Evolutionary conservation across 2,329 filamentous ascomycete species (phyloP), one percentile per base, ranked within the genome.

Genomic region (Claviceps quebecensis): DNA sequence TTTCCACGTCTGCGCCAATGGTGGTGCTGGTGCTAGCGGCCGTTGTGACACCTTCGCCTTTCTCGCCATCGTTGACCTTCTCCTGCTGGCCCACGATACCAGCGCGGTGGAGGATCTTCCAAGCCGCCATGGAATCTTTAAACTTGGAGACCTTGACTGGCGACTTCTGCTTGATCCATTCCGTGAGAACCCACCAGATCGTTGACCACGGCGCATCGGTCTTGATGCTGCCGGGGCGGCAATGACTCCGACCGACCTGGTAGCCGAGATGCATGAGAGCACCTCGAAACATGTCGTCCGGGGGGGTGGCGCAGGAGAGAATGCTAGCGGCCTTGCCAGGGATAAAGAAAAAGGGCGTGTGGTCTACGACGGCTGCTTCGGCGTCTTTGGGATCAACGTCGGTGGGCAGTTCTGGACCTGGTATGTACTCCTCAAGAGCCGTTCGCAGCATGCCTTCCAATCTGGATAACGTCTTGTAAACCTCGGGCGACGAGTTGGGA

Each of bases 361-460:
- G 76, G 53, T 96, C 90, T 19, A 85, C 61, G 13, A 72, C 69
- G 2, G 83, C 78, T n/a, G 81, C 75, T 54, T 83, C 76, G 29
- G 63, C 65, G 47, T 72, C 69, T 51, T 66, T 69, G 9, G 63
- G 53, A 26, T 68, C 63, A 13, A 75, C 61, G 29, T 67, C 63
- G 16, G 74, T 58, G 0, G 67, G 60, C 48, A 61, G 69, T 67
- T 63, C 65, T 1, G 64, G 64, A 0, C 63, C 64, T 3, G 65
- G 66, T 5, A 73, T 57, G 22, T 69, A 61, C 64, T 98, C 93
- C 60, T 96, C 88, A 5, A 94, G 73, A 0, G 90, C 91, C 2
- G 88, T 90, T 22, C 81, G 83, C 39, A 98, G 75, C 90, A 97
- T 95, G 49, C 93, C 93, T 66, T 91, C 82, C 46, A 98, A 84